Evolutionary conservation across 2,329 filamentous ascomycete species (phyloP).

Genomic region (Cordyceps militaris): DNA sequence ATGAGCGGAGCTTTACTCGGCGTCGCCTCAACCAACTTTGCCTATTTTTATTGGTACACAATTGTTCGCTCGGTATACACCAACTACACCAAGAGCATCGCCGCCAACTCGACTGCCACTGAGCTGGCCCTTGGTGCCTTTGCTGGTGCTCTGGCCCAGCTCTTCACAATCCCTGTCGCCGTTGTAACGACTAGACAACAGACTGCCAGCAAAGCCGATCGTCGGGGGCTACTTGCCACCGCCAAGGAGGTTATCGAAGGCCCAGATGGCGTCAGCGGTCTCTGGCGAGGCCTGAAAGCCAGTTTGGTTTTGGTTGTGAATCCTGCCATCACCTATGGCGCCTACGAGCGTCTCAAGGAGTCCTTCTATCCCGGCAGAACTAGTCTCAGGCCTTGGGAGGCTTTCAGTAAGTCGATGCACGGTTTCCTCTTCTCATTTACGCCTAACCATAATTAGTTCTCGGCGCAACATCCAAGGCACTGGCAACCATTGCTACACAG

Average conservation of each 20-base stretch:
- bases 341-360: constrained; percentile 82
- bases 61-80: constrained; percentile 77
- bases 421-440: not conserved
- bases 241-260: constrained; percentile 82
- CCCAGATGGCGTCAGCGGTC: constrained; percentile 79
- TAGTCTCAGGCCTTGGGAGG: constrained; percentile 73
- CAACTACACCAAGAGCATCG: constrained; percentile 43
- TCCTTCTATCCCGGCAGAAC: constrained; percentile 69
- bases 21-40: constrained; percentile 96
- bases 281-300: constrained; percentile 94
- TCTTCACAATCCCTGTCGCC: constrained; percentile 94
- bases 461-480: constrained; percentile 83
- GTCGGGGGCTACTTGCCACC: constrained; percentile 80
- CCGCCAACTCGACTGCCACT: constrained; percentile 65
- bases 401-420: constrained; percentile 66
- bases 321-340: constrained; percentile 94
- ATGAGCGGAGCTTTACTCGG: constrained; percentile 81
- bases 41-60: constrained; percentile 99
- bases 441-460: constrained; percentile 51
- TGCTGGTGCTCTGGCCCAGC: constrained; percentile 83
- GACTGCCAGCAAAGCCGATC: constrained; percentile 76
- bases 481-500: constrained; percentile 88
- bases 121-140: constrained; percentile 82
- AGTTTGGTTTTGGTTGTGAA: constrained; percentile 94
- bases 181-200: constrained; percentile 95